Evolutionary conservation across 305 asterid species (phyloP), one percentile per base, ranked within the genome.

Genomic region (Striga hermonthica): DNA sequence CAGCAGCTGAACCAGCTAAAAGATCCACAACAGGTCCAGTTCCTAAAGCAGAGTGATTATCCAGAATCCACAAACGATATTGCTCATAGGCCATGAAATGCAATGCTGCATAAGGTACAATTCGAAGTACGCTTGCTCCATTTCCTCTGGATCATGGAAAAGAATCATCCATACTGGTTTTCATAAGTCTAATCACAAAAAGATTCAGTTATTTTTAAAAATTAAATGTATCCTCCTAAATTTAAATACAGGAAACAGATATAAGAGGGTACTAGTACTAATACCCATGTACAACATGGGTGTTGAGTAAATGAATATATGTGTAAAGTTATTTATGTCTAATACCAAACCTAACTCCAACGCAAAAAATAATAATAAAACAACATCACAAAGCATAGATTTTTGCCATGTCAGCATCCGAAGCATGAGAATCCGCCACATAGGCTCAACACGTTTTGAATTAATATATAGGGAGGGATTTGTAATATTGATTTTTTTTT

Each of bases 11-110:
- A 69, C 99, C 99, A 40, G 99, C 99, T 73, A 93, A 79, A 55
- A 93, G 96, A 83, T 90, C 99, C 60, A 90, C 91, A 58, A 90
- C 65, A n/a, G 99, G 89, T 44, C 99, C 99, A 0, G 92, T 83
- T 34, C 99, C 97, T 28, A 93, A 67, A 48, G 74, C 81, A 14
- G 94, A 67, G 81, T 81, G 81, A 79, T 93, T 84, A 67, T 85
- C 82, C 83, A 88, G 72, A 65, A 93, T 81, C 90, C 89, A 85
- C 53, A 72, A 35, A 44, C 99, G 95, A 55, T 90, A 93, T 60
- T 78, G 95, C 81, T 93, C 99, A 53, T 93, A 93, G 3, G 95
- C 72, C 99, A 90, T 93, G 82, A 86, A 93, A 79, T 93, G 99
- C 39, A 93, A 78, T 41, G 99, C 96, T 39, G 97, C 99, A 64